These are phyloP conservation scores for Neurospora sp. DNA, from an alignment of 495 filamentous ascomycete genomes.

Conservation along the genomic window DNA sequence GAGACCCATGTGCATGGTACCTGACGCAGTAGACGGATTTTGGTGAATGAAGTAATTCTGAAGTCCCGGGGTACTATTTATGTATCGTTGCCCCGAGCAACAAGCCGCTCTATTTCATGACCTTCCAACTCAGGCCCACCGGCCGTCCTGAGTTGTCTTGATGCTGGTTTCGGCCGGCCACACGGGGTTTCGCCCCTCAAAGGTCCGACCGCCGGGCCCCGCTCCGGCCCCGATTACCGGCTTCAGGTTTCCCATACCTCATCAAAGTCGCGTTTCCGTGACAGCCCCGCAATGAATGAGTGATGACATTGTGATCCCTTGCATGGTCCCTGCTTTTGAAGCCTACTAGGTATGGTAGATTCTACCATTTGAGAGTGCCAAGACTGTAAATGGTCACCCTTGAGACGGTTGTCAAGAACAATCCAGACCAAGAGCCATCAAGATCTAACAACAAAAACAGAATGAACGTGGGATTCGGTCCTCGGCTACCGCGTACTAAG, in stretches of 20 bases:
- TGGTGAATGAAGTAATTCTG: not conserved
- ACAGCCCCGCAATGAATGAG: not conserved
- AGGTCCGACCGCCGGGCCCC: not conserved
- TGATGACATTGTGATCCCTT: not conserved
- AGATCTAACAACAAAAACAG: not conserved
- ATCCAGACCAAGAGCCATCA: conserved; percentile 3
- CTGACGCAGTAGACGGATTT: not conserved
- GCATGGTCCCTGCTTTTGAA: not conserved
- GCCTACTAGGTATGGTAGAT: too few species aligned
- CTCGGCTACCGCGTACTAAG: not conserved
- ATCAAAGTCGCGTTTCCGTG: not conserved
- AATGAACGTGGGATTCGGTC: not conserved
- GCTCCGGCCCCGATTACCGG: not conserved
- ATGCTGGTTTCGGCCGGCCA: not conserved
- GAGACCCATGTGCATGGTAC: not conserved
- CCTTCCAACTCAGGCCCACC: not conserved
- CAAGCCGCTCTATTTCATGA: not conserved
- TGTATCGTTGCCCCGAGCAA: not conserved
- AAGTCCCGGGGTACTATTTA: not conserved
- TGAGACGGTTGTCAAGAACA: not conserved
- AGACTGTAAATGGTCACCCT: not conserved
- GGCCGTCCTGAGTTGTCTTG: not conserved
- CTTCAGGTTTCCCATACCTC: not conserved
- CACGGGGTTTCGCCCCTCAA: not conserved
- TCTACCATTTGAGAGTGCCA: not conserved